A percentile compares a stretch with the other conserved stretches of the same genome.
Evolutionary conservation across 176 grass and related monocot genomes (phyloP).

Genomic region (Typha latifolia): DNA sequence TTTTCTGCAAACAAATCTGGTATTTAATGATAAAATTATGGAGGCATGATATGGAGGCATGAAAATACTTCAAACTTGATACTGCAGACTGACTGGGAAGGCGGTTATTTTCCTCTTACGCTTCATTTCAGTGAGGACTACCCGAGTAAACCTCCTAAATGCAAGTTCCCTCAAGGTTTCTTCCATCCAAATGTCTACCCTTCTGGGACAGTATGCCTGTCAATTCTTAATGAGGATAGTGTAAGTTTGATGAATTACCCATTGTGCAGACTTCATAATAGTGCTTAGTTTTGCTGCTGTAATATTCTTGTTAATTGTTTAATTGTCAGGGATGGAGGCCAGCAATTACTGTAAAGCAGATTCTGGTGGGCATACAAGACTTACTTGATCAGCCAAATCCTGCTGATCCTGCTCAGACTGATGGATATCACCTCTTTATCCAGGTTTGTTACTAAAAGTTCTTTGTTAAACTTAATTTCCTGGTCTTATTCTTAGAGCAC

Average conservation of each 20-base stretch:
- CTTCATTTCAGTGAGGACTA: slow-evolving; percentile 71
- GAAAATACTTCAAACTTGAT: not conserved
- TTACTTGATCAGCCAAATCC: slow-evolving; percentile 71
- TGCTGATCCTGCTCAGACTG: slow-evolving; percentile 44
- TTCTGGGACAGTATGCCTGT: slow-evolving; percentile 70
- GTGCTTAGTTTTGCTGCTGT: slow-evolving; percentile 5
- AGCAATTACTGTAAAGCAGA: slow-evolving; percentile 73
- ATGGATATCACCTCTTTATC: slow-evolving; percentile 42
- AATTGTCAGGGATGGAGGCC: slow-evolving; percentile 69
- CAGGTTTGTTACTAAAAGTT: slow-evolving; percentile 24
- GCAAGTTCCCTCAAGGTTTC: slow-evolving; percentile 62
- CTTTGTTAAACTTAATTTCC: not conserved
- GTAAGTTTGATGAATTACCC: slow-evolving; percentile 25
- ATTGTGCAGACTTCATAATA: not conserved
- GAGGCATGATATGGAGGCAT: not conserved
- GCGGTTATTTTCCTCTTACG: slow-evolving; percentile 52
- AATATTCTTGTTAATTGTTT: not conserved
- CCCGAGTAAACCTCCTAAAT: slow-evolving; percentile 73
- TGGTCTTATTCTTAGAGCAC: not conserved
- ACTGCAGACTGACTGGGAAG: slow-evolving; percentile 65
- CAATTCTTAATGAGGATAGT: slow-evolving; percentile 62
- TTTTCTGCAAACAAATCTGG: not conserved
- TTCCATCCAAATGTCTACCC: slow-evolving; percentile 79
- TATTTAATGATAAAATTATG: not conserved
- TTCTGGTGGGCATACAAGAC: slow-evolving; percentile 81